Conservation (phyloP, 768 basidiomycete species). For the Suillus decipiens region DNA sequence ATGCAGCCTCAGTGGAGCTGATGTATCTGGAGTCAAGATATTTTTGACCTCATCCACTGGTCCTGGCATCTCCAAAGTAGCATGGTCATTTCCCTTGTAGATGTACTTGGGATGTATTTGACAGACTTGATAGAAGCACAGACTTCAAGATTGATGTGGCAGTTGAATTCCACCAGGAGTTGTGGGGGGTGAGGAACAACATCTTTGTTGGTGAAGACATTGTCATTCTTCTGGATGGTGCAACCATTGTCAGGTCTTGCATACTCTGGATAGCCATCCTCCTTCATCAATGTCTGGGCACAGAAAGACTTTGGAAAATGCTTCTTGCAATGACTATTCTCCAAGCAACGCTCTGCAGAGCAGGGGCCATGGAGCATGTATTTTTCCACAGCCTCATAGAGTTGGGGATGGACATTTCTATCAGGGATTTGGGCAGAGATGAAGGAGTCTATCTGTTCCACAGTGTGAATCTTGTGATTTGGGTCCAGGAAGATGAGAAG, state of each 20-base stretch:
- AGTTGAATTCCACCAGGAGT: conserved; percentile 19
- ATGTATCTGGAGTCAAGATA: conserved; percentile 43
- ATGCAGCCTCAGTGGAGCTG: conserved; percentile 34
- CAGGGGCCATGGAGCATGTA: conserved; percentile 53
- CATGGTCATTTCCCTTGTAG: conserved; percentile 48
- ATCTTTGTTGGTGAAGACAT: conserved; percentile 38
- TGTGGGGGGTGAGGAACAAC: conserved; percentile 45
- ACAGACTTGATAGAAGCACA: conserved; percentile 37
- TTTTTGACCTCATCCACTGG: conserved; percentile 35
- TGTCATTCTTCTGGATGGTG: conserved; percentile 21
- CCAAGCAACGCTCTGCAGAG: conserved; percentile 40
- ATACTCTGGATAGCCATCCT: conserved; percentile 45
- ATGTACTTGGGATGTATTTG: conserved; percentile 54
- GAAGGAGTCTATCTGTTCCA: conserved; percentile 40
- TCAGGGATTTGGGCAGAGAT: conserved; percentile 48
- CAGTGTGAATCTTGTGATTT: conserved; percentile 33
- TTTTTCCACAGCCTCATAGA: conserved; percentile 39
- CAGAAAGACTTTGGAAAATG: conserved; percentile 43
- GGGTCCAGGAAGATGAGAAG: conserved; percentile 44
- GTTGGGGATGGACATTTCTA: conserved; percentile 35
- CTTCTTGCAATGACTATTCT: conserved; percentile 43
- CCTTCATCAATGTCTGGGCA: conserved; percentile 35
- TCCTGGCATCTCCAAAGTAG: conserved; percentile 33
- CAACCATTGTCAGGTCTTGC: conserved; percentile 36
- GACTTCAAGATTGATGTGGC: conserved; percentile 55